These are phyloP conservation scores for Sutorius eximius DNA, from an alignment of 1,284 basidiomycete species.

Conservation along the genomic window DNA sequence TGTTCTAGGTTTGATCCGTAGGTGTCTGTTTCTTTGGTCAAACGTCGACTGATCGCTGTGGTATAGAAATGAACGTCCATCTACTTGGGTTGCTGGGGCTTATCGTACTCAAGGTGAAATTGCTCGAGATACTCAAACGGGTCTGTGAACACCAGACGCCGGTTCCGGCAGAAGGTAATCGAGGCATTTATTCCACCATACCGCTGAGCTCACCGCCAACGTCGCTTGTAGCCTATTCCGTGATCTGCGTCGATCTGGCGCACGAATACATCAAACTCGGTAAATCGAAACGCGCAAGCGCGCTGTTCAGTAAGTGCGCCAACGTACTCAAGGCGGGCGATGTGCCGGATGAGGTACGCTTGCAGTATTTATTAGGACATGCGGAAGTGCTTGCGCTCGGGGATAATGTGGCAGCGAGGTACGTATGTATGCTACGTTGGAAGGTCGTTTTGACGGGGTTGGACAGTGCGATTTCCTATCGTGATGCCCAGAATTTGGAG, in stretches of 20 bases:
- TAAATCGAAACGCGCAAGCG: slow-evolving; percentile 62
- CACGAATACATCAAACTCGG: slow-evolving; percentile 79
- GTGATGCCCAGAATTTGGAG: slow-evolving; percentile 53
- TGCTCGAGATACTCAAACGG: slow-evolving; percentile 49
- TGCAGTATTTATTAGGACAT: slow-evolving; percentile 63
- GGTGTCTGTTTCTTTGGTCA: not conserved
- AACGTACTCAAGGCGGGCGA: slow-evolving; percentile 43
- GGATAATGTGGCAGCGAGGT: slow-evolving; percentile 69
- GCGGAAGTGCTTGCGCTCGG: slow-evolving; percentile 63
- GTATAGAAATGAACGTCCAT: slow-evolving; percentile 54
- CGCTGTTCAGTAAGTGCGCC: slow-evolving; percentile 60
- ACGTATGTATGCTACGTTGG: slow-evolving; percentile 9
- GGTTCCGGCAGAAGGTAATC: slow-evolving; percentile 60
- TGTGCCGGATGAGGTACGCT: slow-evolving; percentile 49
- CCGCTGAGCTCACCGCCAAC: not conserved
- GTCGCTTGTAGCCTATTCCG: slow-evolving; percentile 55
- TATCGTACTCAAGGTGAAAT: slow-evolving; percentile 52
- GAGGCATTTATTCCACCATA: not conserved
- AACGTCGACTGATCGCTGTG: slow-evolving; percentile 1
- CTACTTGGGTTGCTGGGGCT: slow-evolving; percentile 66
- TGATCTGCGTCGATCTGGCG: slow-evolving; percentile 68
- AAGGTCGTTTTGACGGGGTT: not conserved
- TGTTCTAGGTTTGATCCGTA: slow-evolving; percentile 22
- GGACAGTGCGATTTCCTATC: slow-evolving; percentile 54
- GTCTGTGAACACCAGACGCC: slow-evolving; percentile 46